These are phyloP conservation scores for Penicillium lagena DNA, from an alignment of 495 filamentous ascomycete genomes.

Conservation along the genomic window DNA sequence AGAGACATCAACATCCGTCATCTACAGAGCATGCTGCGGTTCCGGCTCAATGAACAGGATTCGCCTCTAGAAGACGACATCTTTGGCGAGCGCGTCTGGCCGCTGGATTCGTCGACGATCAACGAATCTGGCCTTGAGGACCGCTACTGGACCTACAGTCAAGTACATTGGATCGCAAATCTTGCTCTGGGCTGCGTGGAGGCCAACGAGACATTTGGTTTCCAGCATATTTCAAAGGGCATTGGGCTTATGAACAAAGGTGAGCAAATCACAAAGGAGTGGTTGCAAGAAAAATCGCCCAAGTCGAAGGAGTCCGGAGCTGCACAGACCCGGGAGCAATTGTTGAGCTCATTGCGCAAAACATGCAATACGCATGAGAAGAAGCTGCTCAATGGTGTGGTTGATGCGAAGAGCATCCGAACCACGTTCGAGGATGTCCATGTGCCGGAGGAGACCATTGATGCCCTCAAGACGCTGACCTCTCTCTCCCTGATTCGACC, in stretches of 20 bases:
- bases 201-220: slow-evolving; percentile 26
- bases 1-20: slow-evolving; percentile 63
- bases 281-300: slow-evolving; percentile 29
- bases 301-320: slow-evolving; percentile 17
- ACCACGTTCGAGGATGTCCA: slow-evolving; percentile 84
- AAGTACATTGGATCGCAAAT: slow-evolving; percentile 56
- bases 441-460: slow-evolving; percentile 74
- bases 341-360: slow-evolving; percentile 39
- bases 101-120: slow-evolving; percentile 23
- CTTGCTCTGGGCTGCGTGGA: slow-evolving; percentile 52
- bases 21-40: slow-evolving; percentile 57
- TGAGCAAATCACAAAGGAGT: slow-evolving; percentile 28
- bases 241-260: slow-evolving; percentile 32
- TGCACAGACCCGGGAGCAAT: slow-evolving; percentile 27
- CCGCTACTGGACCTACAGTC: slow-evolving; percentile 51
- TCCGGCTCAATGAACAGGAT: slow-evolving; percentile 30
- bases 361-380: slow-evolving; percentile 71
- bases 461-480: slow-evolving; percentile 83
- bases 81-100: slow-evolving; percentile 27
- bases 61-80: slow-evolving; percentile 28
- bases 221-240: slow-evolving; percentile 32
- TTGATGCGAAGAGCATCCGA: slow-evolving; percentile 72
- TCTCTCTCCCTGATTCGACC: slow-evolving; percentile 81
- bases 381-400: slow-evolving; percentile 71
- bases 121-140: slow-evolving; percentile 43